These are phyloP conservation scores for Penicillium sp. DNA, from an alignment of 2,329 filamentous ascomycete genomes.

Conservation along the genomic window DNA sequence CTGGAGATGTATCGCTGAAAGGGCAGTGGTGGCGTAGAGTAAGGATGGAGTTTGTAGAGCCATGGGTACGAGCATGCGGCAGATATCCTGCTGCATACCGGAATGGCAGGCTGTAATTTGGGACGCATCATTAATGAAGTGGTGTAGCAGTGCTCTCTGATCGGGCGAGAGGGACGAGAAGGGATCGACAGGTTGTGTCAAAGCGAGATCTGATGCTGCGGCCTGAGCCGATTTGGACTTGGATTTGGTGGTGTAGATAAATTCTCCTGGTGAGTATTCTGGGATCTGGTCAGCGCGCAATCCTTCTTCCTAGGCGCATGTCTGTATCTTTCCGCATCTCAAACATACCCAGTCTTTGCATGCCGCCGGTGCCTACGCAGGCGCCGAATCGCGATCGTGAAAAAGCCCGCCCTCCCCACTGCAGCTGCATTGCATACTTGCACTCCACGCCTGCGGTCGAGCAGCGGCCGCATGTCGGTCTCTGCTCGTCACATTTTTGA, in stretches of 20 bases:
- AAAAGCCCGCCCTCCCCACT: constrained; percentile 46
- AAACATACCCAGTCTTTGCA: constrained; percentile 37
- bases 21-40: constrained; percentile 45
- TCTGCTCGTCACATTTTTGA: constrained; percentile 48
- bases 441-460: constrained; percentile 38
- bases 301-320: constrained; percentile 25
- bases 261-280: constrained; percentile 43
- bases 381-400: constrained; percentile 41
- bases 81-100: constrained; percentile 44
- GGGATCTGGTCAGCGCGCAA: constrained; percentile 34
- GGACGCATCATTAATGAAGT: constrained; percentile 45
- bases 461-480: constrained; percentile 44
- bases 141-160: constrained; percentile 41
- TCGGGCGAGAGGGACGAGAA: constrained; percentile 38
- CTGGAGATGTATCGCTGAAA: constrained; percentile 45
- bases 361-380: constrained; percentile 34
- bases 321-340: not conserved
- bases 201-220: constrained; percentile 20
- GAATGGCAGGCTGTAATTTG: constrained; percentile 43
- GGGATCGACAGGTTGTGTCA: constrained; percentile 36
- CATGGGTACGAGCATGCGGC: constrained; percentile 47
- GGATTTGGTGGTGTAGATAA: constrained; percentile 39
- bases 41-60: constrained; percentile 45
- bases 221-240: constrained; percentile 10
- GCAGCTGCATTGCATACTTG: constrained; percentile 44